Percentiles rank a stretch among this genome's conserved stretches.
Conservation (phyloP, 331 rosid species). For the Prunus yedoensis region DNA sequence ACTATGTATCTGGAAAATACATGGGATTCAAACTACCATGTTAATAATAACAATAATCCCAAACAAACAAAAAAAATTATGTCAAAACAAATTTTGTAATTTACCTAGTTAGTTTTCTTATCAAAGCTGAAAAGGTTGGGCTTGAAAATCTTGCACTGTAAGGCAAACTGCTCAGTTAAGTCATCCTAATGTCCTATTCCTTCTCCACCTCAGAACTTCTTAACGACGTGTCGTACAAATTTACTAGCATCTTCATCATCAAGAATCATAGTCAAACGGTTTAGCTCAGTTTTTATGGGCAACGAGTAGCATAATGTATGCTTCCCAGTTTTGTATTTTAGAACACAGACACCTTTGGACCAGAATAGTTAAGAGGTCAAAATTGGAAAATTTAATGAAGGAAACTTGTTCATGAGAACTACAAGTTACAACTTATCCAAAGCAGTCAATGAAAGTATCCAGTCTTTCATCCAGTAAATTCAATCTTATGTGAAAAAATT, state of each 20-base stretch:
- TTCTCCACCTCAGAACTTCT: not conserved
- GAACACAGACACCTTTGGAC: conserved; percentile 1
- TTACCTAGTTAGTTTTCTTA: not conserved
- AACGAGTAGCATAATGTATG: not conserved
- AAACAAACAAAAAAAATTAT: not conserved
- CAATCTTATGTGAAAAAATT: not conserved
- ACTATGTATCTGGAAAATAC: conserved; percentile 53
- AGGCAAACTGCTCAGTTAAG: no score
- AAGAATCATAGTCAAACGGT: not conserved
- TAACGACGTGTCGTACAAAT: not conserved
- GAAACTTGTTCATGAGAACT: conserved; percentile 19
- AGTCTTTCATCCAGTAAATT: not conserved
- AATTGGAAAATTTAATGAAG: conserved; percentile 20
- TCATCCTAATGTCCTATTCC: no score
- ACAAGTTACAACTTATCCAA: conserved; percentile 10
- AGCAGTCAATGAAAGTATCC: not conserved
- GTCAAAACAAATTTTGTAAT: not conserved
- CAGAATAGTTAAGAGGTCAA: conserved; percentile 8
- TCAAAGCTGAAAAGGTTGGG: not conserved
- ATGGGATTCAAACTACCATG: conserved; percentile 84
- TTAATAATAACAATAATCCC: conserved; percentile 13
- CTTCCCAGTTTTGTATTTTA: not conserved
- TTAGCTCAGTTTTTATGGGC: no score
- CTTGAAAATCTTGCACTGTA: no score
- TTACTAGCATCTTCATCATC: not conserved